Percentiles rank a stretch among this genome's conserved stretches.
Evolutionary conservation across 495 filamentous ascomycete genomes (phyloP).

Genomic region (Penicillium ochrochloron): DNA sequence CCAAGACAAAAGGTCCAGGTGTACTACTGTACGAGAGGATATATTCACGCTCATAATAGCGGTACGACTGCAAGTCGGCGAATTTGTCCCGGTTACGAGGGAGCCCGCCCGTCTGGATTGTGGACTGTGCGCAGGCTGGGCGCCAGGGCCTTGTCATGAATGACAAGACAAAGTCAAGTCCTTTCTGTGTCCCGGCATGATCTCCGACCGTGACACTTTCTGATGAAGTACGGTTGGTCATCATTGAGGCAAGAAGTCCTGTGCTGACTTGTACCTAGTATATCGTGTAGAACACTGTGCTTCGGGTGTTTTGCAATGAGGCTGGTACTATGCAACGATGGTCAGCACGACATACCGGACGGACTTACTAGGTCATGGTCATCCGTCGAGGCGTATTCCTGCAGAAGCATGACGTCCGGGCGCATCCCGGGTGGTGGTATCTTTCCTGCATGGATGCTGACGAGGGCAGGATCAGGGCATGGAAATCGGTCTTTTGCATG

Average conservation of each 20-base stretch:
- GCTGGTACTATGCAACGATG: neutral
- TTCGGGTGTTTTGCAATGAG: neutral
- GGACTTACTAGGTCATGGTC: neutral
- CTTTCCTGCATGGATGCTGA: conserved; percentile 4
- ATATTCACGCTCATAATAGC: neutral
- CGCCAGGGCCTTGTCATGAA: neutral
- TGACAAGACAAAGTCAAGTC: neutral
- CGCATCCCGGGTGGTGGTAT: conserved; percentile 6
- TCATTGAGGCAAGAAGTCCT: neutral
- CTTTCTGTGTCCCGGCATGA: neutral
- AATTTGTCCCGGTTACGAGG: conserved; percentile 6
- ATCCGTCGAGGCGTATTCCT: conserved; percentile 8
- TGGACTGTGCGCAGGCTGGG: conserved; percentile 4
- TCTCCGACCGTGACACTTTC: neutral
- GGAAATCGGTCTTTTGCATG: neutral
- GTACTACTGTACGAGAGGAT: neutral
- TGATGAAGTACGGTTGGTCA: too few relatives aligned
- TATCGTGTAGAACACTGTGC: neutral
- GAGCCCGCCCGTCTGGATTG: conserved; percentile 3
- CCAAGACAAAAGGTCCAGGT: neutral
- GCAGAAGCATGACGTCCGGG: conserved; percentile 6
- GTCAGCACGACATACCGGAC: neutral
- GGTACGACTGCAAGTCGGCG: conserved; percentile 2
- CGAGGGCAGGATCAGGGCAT: neutral
- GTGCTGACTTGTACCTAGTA: neutral